Evolutionary conservation across 2,329 filamentous ascomycete species (phyloP), one percentile per base, ranked within the genome.

Genomic region (Trematosphaeria pertusa): DNA sequence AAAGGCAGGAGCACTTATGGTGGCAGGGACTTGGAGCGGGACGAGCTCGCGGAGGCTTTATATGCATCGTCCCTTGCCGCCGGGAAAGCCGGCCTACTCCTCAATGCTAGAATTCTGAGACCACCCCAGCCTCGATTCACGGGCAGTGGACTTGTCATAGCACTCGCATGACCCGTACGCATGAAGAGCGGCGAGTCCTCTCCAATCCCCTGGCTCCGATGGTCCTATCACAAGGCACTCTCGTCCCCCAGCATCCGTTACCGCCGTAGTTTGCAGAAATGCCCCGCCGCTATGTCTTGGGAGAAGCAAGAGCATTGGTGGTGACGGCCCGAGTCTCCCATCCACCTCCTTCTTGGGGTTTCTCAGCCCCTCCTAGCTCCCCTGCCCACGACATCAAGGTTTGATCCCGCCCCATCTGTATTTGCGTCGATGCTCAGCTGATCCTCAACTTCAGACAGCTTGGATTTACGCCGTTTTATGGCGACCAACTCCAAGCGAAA

Each of bases 131-230:
- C 15, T 22, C 41, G n/a, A 44, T 44, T 45, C 26, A 45, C 9
- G 30, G 34, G 42, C 17, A 38, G 34, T 33, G 22, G 33, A 24
- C 42, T 28, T 28, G 12, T 28, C 24, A 28, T 28, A 28, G 24
- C 24, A 28, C 24, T 12, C 26, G 34, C 34, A 45, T 45, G 34
- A 45, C 35, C 42, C 39, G 34, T 31, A 45, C 34, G 34, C 34
- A 45, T 45, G 26, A 45, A 45, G 34, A 33, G 42, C 26, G 35
- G 34, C 22, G 33, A 22, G 35, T 45, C 30, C 42, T 45, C 18
- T 31, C 34, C 34, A 45, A 37, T 45, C 34, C 11, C 38, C 26
- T 26, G n/a, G 39, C 28, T 20, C 15, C 11, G 14, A 17, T 14
- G 17, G 18, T 22, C 37, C 37, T 39, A 39, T 30, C 22, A 17